Conservation (phyloP, 805 yeast species). For the Blastobotrys mokoenaii region DNA sequence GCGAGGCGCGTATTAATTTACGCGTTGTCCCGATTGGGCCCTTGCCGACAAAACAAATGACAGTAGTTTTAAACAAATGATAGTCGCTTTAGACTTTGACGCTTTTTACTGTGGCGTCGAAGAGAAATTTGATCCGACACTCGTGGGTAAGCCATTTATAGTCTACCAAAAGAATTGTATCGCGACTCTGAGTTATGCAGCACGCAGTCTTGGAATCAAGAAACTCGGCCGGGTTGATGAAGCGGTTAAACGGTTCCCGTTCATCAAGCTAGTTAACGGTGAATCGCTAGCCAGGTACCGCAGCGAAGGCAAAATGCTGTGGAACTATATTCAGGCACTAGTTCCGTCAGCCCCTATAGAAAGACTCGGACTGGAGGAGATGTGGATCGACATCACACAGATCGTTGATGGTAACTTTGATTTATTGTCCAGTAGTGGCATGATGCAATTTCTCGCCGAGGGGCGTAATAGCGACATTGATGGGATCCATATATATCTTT, state of each 20-base stretch:
- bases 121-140: constrained; percentile 20
- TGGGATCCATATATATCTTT: constrained; percentile 5
- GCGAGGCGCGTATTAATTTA: too few relatives aligned
- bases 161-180: constrained; percentile 26
- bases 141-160: constrained; percentile 22
- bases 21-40: too few relatives aligned
- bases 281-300: constrained; percentile 25
- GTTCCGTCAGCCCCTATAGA: constrained; percentile 20
- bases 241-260: constrained; percentile 17
- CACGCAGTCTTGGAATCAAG: constrained; percentile 24
- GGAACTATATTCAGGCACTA: constrained; percentile 14
- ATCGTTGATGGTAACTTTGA: constrained; percentile 12
- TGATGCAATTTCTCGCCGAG: neutral
- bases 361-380: constrained; percentile 28
- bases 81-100: constrained; percentile 25
- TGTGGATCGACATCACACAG: constrained; percentile 23
- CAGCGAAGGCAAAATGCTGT: constrained; percentile 23
- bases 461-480: constrained; percentile 13
- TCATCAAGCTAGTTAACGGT: constrained; percentile 23
- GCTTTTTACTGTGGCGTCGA: constrained; percentile 31
- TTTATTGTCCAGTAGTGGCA: constrained; percentile 6
- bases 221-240: constrained; percentile 18
- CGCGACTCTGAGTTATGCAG: constrained; percentile 27
- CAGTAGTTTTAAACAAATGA: constrained; percentile 17
- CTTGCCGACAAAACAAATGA: constrained; percentile 9